phyloP scores from a whole-genome alignment of 1,284 basidiomycete species.

The Ceraceosorus guamensis region DNA sequence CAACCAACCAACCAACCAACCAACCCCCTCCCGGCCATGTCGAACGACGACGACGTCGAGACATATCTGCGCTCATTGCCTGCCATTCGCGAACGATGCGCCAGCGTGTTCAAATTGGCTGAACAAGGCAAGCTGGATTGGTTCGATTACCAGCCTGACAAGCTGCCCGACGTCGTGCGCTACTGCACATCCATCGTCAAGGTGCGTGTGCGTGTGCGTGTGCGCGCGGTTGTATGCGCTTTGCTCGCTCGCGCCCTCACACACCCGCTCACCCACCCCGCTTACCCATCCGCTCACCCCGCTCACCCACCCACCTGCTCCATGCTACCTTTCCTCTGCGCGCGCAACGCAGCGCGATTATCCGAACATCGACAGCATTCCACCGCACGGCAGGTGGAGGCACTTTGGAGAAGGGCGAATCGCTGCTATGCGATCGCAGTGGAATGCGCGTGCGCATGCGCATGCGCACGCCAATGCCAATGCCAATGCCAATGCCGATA shows the following conservation, averaged over 20 bases:
- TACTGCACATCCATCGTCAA: slow-evolving; percentile 77
- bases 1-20: no score
- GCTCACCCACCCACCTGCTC: no score
- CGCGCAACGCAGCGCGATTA: slow-evolving; percentile 78
- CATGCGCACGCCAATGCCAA: slow-evolving; percentile 29
- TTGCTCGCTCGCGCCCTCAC: slow-evolving; percentile 2
- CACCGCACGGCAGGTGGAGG: slow-evolving; percentile 82
- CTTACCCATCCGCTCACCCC: no score
- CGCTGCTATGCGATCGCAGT: no score
- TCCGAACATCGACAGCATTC: slow-evolving; percentile 65
- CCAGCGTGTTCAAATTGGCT: slow-evolving; percentile 69
- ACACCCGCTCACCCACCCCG: no score
- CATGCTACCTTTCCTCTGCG: no score
- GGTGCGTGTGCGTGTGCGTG: slow-evolving; percentile 46
- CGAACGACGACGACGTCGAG: no score
- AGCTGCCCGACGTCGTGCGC: slow-evolving; percentile 64
- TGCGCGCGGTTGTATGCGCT: background rate
- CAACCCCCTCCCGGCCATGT: no score
- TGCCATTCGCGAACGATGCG: slow-evolving; percentile 76
- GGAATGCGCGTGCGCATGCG: no score
- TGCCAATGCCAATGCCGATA: slow-evolving; percentile 14
- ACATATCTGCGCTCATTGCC: slow-evolving; percentile 77
- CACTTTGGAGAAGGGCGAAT: slow-evolving; percentile 57
- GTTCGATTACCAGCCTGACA: slow-evolving; percentile 74
- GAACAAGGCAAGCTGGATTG: slow-evolving; percentile 63